Percentiles rank a stretch among this genome's conserved stretches.
These are phyloP conservation scores for Verticillium tricorpus DNA, from an alignment of 2,329 filamentous ascomycete genomes.

Conservation along the genomic window DNA sequence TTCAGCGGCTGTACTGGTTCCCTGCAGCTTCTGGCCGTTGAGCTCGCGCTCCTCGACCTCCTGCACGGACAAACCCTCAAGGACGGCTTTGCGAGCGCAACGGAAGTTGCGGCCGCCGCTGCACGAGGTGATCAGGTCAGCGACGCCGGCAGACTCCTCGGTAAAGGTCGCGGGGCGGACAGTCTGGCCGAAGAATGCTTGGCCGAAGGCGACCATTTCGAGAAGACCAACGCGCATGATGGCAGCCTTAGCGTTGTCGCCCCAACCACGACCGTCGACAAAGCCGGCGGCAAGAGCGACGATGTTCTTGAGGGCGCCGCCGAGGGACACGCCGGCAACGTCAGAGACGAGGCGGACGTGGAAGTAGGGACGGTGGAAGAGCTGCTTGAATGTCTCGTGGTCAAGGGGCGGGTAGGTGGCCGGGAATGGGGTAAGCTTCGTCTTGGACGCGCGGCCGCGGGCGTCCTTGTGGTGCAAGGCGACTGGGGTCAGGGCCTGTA, in stretches of 20 bases:
- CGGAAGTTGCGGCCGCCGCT: conserved; percentile 90
- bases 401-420: conserved; percentile 80
- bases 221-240: conserved; percentile 94
- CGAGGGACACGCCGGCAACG: conserved; percentile 93
- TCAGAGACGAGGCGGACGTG: conserved; percentile 91
- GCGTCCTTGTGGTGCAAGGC: conserved; percentile 64
- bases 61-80: conserved; percentile 72
- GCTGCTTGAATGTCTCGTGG: conserved; percentile 73
- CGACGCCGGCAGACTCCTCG: conserved; percentile 92
- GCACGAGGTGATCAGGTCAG: conserved; percentile 92
- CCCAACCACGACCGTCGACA: conserved; percentile 93
- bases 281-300: conserved; percentile 92
- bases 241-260: conserved; percentile 97
- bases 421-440: conserved; percentile 71
- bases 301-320: conserved; percentile 94
- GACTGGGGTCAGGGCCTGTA: conserved; percentile 32
- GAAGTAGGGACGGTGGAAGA: conserved; percentile 97
- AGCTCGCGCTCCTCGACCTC: conserved; percentile 87
- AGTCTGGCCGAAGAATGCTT: conserved; percentile 83
- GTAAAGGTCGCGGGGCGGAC: conserved; percentile 84
- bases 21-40: conserved; percentile 96
- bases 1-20: conserved; percentile 85
- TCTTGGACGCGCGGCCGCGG: conserved; percentile 61
- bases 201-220: conserved; percentile 95
- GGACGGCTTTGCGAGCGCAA: conserved; percentile 83